A percentile compares a stretch with the other conserved stretches of the same genome.
Evolutionary conservation across 192 early-diverging fungal genomes (phyloP).

Genomic region (Coemansia sp.): DNA sequence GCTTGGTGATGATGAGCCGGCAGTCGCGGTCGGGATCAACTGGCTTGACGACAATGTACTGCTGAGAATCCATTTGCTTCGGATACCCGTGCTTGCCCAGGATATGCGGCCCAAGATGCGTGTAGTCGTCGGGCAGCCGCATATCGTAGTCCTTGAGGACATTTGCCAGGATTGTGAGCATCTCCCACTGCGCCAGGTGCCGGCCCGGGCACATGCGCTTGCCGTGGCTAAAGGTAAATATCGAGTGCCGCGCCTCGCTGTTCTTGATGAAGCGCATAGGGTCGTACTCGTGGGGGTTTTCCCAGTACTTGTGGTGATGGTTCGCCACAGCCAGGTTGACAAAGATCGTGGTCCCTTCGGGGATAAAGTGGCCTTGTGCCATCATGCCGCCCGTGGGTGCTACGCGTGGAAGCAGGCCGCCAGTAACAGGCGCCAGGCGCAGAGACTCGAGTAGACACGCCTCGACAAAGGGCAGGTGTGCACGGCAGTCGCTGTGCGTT

Average conservation of each 20-base stretch:
- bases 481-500: slow-evolving; percentile 15
- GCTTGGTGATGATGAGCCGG: slow-evolving; percentile 11
- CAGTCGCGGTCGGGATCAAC: slow-evolving; percentile 24
- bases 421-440: slow-evolving; percentile 32
- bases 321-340: slow-evolving; percentile 27
- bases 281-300: slow-evolving; percentile 15
- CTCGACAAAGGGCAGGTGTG: slow-evolving; percentile 29
- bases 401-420: slow-evolving; percentile 17
- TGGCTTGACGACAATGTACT: slow-evolving; percentile 40
- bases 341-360: slow-evolving; percentile 14
- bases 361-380: slow-evolving; percentile 24
- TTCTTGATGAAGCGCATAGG: slow-evolving; percentile 20
- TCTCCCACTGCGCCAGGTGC: slow-evolving; percentile 26
- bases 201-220: slow-evolving; percentile 30
- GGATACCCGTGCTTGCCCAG: slow-evolving; percentile 36
- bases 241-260: slow-evolving; percentile 13
- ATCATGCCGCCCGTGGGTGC: slow-evolving; percentile 19
- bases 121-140: slow-evolving; percentile 21
- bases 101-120: slow-evolving; percentile 28
- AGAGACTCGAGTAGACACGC: slow-evolving; percentile 37
- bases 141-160: slow-evolving; percentile 37
- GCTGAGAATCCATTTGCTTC: slow-evolving; percentile 22
- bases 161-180: slow-evolving; percentile 28
- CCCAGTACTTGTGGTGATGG: slow-evolving; percentile 24
- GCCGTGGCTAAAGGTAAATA: slow-evolving; percentile 27